Percentiles rank a stretch among this genome's conserved stretches.
Evolutionary conservation across 495 filamentous ascomycete species (phyloP).

Genomic region (Penicillium longicatenatum): DNA sequence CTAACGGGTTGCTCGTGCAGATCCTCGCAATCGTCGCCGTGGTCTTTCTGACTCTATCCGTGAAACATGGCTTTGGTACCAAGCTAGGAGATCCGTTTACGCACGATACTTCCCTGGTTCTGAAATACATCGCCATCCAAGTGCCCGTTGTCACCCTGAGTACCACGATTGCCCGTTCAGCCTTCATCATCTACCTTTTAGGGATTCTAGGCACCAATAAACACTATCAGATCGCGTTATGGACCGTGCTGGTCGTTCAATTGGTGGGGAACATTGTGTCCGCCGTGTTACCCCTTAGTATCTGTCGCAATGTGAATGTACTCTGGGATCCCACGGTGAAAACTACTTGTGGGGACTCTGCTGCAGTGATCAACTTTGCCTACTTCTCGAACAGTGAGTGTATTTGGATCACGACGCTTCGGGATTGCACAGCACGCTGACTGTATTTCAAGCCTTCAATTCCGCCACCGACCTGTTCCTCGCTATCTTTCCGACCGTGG

Average conservation of each 20-base stretch:
- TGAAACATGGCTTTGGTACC: conserved; percentile 34
- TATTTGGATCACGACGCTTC: background rate
- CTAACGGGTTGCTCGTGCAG: conserved; percentile 15
- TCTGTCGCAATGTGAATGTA: conserved; percentile 29
- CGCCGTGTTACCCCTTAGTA: conserved; percentile 32
- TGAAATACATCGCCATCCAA: conserved; percentile 37
- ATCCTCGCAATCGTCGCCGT: conserved; percentile 28
- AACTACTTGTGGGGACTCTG: conserved; percentile 28
- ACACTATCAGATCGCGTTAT: conserved; percentile 28
- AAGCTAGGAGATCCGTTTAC: conserved; percentile 19
- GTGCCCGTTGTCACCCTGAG: conserved; percentile 37
- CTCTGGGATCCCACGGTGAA: conserved; percentile 31
- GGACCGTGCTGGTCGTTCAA: conserved; percentile 29
- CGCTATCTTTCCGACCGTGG: conserved; percentile 42
- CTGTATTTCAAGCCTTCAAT: conserved; percentile 35
- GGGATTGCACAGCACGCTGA: background rate
- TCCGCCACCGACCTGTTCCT: conserved; percentile 44
- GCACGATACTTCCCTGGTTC: conserved; percentile 19
- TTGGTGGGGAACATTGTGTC: conserved; percentile 33
- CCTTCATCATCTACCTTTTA: conserved; percentile 39
- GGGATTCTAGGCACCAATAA: conserved; percentile 33
- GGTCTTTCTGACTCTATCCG: conserved; percentile 29
- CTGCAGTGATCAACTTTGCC: conserved; percentile 31
- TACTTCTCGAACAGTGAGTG: conserved; percentile 38
- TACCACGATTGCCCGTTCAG: conserved; percentile 34